Evolutionary conservation across 441 rosid genomes (phyloP).

Genomic region (Theobroma grandiflorum): DNA sequence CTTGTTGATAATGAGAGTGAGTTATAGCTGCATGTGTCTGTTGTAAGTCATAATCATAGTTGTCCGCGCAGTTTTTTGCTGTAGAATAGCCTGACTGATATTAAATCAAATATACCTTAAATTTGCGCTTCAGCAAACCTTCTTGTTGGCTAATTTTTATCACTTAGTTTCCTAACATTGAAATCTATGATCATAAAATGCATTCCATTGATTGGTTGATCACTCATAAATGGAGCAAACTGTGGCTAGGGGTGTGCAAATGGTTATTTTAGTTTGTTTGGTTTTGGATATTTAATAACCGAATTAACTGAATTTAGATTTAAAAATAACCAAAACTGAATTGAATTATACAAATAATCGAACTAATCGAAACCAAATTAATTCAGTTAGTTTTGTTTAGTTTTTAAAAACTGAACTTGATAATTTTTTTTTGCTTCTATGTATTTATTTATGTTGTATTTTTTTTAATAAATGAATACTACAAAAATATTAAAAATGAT

Average conservation of each 20-base stretch:
- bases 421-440: too few species aligned
- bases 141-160: background rate
- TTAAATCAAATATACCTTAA: background rate
- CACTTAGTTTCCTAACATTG: background rate
- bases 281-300: too few species aligned
- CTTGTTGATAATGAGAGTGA: conserved; percentile 47
- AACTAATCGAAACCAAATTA: too few species aligned
- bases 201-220: background rate
- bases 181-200: background rate
- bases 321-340: too few species aligned
- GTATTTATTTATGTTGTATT: too few species aligned
- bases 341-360: too few species aligned
- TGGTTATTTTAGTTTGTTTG: too few species aligned
- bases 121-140: background rate
- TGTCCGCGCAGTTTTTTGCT: background rate
- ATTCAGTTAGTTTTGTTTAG: too few species aligned
- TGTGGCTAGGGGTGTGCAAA: background rate
- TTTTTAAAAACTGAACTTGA: too few species aligned
- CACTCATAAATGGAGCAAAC: background rate
- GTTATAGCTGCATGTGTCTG: background rate
- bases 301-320: too few species aligned
- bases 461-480: too few species aligned
- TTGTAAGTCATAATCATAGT: conserved; percentile 15
- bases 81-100: conserved; percentile 6
- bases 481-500: too few species aligned